Percentiles rank a stretch among this genome's conserved stretches.
These are phyloP conservation scores for Penicillium bialowiezense DNA, from an alignment of 495 filamentous ascomycete genomes.

Conservation along the genomic window DNA sequence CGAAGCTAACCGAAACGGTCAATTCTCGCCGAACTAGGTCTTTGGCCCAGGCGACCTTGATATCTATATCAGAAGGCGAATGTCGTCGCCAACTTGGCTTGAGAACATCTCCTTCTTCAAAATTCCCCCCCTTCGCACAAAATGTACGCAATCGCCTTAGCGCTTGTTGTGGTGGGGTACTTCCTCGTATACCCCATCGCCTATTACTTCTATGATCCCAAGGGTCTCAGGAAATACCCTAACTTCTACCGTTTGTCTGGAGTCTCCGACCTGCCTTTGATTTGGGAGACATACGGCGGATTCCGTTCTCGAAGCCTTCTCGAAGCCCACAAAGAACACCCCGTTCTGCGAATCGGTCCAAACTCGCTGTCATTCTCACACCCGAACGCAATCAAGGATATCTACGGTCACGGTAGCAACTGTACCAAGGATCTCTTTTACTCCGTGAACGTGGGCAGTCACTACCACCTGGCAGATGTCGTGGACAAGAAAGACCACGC, in stretches of 20 bases:
- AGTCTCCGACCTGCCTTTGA: slow-evolving; percentile 36
- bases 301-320: slow-evolving; percentile 31
- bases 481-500: slow-evolving; percentile 37
- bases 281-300: slow-evolving; percentile 28
- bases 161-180: slow-evolving; percentile 17
- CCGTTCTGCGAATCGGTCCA: slow-evolving; percentile 45
- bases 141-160: slow-evolving; percentile 3
- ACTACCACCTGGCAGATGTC: slow-evolving; percentile 39
- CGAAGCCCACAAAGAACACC: slow-evolving; percentile 36
- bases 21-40: too few species aligned
- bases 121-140: not conserved
- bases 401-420: slow-evolving; percentile 47
- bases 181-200: slow-evolving; percentile 30
- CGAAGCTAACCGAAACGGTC: too few species aligned
- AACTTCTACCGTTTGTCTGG: slow-evolving; percentile 30
- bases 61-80: not conserved
- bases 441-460: slow-evolving; percentile 27
- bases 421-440: slow-evolving; percentile 47
- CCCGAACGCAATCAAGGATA: slow-evolving; percentile 44
- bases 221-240: slow-evolving; percentile 43
- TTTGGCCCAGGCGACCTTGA: not conserved
- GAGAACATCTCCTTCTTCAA: not conserved
- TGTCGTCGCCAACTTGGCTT: not conserved
- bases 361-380: slow-evolving; percentile 43
- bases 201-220: slow-evolving; percentile 36